Conservation (phyloP, 257 asterid species). For the Rehmannia glutinosa region DNA sequence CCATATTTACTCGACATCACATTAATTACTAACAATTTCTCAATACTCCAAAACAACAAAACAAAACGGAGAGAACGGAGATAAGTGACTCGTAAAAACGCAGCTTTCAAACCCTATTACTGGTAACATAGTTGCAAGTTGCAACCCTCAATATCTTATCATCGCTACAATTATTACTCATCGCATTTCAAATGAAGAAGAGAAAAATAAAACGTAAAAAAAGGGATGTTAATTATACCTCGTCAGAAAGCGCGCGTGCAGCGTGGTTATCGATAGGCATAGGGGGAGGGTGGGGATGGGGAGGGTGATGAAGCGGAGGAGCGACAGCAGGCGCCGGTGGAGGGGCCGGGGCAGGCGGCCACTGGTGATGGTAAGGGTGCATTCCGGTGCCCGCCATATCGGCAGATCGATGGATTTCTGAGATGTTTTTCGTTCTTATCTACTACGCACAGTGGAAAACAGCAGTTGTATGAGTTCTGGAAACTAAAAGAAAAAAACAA, state of each 20-base stretch:
- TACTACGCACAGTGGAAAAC: no score
- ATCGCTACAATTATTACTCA: neutral
- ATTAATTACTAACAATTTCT: no score
- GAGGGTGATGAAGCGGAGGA: slow-evolving; percentile 22
- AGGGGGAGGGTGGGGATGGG: slow-evolving; percentile 18
- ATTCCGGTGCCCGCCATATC: slow-evolving; percentile 46
- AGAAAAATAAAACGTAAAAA: neutral
- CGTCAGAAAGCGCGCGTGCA: slow-evolving; percentile 17
- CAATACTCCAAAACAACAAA: no score
- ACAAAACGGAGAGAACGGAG: no score
- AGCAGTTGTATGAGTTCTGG: no score
- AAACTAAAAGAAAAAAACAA: no score
- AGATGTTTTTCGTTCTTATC: no score
- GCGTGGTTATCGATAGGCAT: slow-evolving; percentile 32
- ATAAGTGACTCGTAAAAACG: no score
- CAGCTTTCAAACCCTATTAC: no score
- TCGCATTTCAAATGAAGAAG: no score
- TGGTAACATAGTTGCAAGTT: no score
- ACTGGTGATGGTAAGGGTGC: slow-evolving; percentile 68
- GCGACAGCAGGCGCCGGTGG: slow-evolving; percentile 33
- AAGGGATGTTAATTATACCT: slow-evolving; percentile 23
- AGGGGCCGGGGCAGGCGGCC: slow-evolving; percentile 49
- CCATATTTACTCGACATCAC: no score
- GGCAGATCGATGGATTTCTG: neutral
- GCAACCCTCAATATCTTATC: neutral